Conservation (phyloP, 1,284 basidiomycete genomes). For the Golubevia pallescens region DNA sequence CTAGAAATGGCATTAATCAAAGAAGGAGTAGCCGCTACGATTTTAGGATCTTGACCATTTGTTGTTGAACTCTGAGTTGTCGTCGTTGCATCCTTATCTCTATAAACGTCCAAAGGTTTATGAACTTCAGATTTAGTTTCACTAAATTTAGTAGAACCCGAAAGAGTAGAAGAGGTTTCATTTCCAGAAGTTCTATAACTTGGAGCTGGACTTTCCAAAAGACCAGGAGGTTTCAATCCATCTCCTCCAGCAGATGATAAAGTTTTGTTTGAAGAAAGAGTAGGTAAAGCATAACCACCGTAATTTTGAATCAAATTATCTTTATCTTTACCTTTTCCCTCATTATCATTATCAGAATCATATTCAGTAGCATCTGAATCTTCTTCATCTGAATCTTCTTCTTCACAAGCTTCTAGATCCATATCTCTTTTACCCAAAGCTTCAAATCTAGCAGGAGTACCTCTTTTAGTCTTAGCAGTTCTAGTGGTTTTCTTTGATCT, state of each 20-base stretch:
- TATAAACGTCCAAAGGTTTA: slow-evolving; percentile 14
- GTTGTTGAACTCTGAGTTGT: slow-evolving; percentile 9
- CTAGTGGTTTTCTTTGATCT: no score
- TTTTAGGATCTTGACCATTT: not conserved
- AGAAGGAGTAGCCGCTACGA: slow-evolving; percentile 39
- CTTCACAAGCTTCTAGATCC: slow-evolving; percentile 6
- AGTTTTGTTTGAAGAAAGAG: no score
- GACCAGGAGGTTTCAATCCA: no score
- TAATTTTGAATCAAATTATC: not conserved
- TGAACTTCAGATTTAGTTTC: slow-evolving; percentile 13
- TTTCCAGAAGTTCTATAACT: no score
- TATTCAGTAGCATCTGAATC: slow-evolving; percentile 32
- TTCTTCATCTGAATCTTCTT: slow-evolving; percentile 14
- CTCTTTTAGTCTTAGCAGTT: not conserved
- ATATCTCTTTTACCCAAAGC: slow-evolving; percentile 18
- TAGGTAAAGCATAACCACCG: slow-evolving; percentile 9
- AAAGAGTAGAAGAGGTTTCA: no score
- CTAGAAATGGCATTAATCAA: slow-evolving; percentile 47
- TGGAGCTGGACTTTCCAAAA: no score
- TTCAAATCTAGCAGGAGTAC: slow-evolving; percentile 37
- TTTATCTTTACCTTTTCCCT: slow-evolving; percentile 6
- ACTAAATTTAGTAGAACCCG: not conserved
- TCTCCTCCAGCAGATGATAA: no score
- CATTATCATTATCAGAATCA: slow-evolving; percentile 24
- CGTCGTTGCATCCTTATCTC: slow-evolving; percentile 13